Conservation (phyloP, 805 yeast species). For the Starmera pachycereana region DNA sequence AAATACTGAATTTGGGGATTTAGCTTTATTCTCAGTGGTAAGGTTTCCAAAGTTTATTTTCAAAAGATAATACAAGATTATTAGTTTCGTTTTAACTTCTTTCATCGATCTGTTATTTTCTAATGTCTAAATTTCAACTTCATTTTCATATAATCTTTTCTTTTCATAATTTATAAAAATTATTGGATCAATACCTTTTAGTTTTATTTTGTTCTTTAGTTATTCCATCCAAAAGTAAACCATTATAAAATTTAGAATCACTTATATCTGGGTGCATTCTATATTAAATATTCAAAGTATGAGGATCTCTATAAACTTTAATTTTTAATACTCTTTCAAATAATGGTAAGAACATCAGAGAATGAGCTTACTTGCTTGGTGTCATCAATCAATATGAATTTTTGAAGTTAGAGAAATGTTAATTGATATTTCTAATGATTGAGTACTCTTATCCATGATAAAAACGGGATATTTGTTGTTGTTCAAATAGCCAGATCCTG, state of each 20-base stretch:
- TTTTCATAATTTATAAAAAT: constrained; percentile 50
- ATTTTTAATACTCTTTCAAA: constrained; percentile 58
- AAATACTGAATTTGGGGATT: constrained; percentile 36
- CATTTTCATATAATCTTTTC: constrained; percentile 27
- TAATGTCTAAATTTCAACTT: no score
- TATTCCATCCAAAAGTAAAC: constrained; percentile 47
- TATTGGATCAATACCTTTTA: constrained; percentile 44
- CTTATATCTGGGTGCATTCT: constrained; percentile 59
- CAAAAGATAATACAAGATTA: no score
- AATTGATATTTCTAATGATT: constrained; percentile 63
- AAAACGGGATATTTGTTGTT: constrained; percentile 56
- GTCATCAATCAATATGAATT: constrained; percentile 66
- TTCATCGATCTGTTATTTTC: no score
- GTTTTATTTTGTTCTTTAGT: constrained; percentile 36
- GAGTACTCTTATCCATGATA: constrained; percentile 73
- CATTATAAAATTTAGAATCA: constrained; percentile 44
- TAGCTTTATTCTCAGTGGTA: constrained; percentile 32
- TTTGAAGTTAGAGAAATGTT: constrained; percentile 57
- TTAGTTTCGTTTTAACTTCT: no score
- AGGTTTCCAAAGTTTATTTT: no score
- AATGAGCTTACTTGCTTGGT: constrained; percentile 67
- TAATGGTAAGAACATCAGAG: constrained; percentile 56
- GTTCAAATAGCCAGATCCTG: constrained; percentile 57
- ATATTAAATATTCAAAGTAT: constrained; percentile 61
- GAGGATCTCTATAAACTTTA: constrained; percentile 49